These are phyloP conservation scores for Capsicum chinense DNA, from an alignment of 257 asterid species.

Conservation along the genomic window DNA sequence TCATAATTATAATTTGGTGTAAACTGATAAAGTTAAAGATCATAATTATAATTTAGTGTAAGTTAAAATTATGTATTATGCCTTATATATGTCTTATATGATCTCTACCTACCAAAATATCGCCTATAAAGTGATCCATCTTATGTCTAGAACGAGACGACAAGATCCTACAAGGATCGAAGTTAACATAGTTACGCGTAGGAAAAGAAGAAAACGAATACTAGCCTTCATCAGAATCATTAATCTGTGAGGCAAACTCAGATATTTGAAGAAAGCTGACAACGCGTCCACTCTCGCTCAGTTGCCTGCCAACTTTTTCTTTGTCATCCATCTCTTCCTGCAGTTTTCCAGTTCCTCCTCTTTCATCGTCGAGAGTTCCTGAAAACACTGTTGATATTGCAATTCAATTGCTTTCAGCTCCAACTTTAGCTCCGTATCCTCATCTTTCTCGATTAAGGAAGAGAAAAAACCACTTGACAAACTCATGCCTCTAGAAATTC, in stretches of 20 bases:
- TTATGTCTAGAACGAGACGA: neutral
- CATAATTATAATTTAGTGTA: no score
- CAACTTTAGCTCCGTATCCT: conserved; percentile 34
- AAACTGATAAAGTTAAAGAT: no score
- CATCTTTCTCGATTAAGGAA: conserved; percentile 34
- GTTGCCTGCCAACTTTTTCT: conserved; percentile 34
- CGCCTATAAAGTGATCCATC: neutral
- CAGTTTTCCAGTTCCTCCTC: conserved; percentile 47
- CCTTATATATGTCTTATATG: neutral
- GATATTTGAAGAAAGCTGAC: conserved; percentile 13
- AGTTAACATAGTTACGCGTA: neutral
- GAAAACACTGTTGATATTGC: conserved; percentile 45
- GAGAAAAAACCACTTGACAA: conserved; percentile 38
- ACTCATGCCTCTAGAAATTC: conserved; percentile 36
- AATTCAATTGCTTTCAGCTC: conserved; percentile 44
- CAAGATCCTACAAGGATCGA: neutral
- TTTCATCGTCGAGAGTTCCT: conserved; percentile 40
- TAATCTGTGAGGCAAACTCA: neutral
- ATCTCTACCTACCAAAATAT: neutral
- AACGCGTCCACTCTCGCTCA: conserved; percentile 8
- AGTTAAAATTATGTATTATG: no score
- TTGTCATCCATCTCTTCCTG: conserved; percentile 50
- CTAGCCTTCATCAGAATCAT: neutral
- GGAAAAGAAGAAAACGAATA: neutral
- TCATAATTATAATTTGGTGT: no score